Evolutionary conservation across 1,284 basidiomycete species (phyloP).

Genomic region (Leccinum olivaceoglutinosum): DNA sequence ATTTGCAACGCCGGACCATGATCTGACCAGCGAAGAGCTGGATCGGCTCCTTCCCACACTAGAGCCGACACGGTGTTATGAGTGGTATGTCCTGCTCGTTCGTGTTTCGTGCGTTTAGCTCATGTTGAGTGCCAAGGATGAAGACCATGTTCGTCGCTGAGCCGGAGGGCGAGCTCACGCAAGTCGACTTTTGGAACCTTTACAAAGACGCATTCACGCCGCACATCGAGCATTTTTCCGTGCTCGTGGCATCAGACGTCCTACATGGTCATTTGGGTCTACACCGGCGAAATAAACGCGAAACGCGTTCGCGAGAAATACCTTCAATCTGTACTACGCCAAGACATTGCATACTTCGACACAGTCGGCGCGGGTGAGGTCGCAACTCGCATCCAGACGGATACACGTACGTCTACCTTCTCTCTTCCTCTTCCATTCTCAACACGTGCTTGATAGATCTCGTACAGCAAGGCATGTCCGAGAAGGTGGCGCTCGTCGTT

Average conservation of each 20-base stretch:
- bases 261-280: too few relatives aligned
- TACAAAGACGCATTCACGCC: constrained; percentile 72
- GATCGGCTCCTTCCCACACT: constrained; percentile 48
- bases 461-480: too few relatives aligned
- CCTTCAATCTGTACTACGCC: too few relatives aligned
- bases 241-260: constrained; percentile 79
- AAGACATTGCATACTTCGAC: too few relatives aligned
- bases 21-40: constrained; percentile 64
- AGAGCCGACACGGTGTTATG: constrained; percentile 75
- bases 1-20: constrained; percentile 45
- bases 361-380: too few relatives aligned
- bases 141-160: constrained; percentile 68
- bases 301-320: too few relatives aligned
- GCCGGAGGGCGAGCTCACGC: constrained; percentile 72
- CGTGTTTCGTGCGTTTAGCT: constrained; percentile 2
- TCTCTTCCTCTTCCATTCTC: too few relatives aligned
- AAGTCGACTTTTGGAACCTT: constrained; percentile 86
- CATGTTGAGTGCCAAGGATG: constrained; percentile 57
- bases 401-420: too few relatives aligned
- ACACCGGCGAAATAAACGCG: too few relatives aligned
- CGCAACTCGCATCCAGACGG: too few relatives aligned
- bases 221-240: constrained; percentile 46
- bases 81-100: constrained; percentile 52
- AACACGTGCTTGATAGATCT: too few relatives aligned
- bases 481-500: too few relatives aligned